A percentile compares a stretch with the other conserved stretches of the same genome.
These are phyloP conservation scores for Cicer pinnatifidum DNA, from an alignment of 306 rosid species.

Conservation along the genomic window DNA sequence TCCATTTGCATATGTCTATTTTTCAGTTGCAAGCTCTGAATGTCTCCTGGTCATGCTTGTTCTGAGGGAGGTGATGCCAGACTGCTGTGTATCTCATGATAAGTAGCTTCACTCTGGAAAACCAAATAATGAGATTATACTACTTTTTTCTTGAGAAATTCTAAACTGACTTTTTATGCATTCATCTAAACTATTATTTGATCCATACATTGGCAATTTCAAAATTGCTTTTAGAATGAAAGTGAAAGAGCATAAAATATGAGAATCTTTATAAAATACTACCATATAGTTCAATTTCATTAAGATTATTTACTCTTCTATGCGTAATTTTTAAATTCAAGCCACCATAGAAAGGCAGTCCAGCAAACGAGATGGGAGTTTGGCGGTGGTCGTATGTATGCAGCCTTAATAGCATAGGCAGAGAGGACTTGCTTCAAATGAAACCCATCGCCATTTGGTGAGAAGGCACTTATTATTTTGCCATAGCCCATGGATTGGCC, in stretches of 20 bases:
- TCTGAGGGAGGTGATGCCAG: background rate
- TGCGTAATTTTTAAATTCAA: background rate
- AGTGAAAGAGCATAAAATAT: background rate
- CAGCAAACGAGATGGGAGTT: background rate
- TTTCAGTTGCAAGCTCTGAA: background rate
- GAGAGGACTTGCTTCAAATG: background rate
- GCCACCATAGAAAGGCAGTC: background rate
- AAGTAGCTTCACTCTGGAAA: background rate
- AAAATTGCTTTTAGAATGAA: background rate
- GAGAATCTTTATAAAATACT: no score
- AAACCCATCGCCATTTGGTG: background rate
- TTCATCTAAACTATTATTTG: background rate
- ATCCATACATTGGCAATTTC: background rate
- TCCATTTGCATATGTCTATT: background rate
- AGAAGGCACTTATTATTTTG: background rate
- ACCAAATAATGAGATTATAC: background rate
- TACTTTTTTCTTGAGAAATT: no score
- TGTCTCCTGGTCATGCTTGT: background rate
- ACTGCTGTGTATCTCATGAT: background rate
- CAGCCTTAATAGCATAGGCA: background rate
- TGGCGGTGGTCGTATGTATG: background rate
- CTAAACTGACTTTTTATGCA: background rate
- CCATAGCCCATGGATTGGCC: background rate
- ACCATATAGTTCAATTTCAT: background rate
- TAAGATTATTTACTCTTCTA: background rate